Evolutionary conservation across 192 early-diverging fungal species (phyloP), one percentile per base, ranked within the genome.

Genomic region (Chytriomyces hyalinus): DNA sequence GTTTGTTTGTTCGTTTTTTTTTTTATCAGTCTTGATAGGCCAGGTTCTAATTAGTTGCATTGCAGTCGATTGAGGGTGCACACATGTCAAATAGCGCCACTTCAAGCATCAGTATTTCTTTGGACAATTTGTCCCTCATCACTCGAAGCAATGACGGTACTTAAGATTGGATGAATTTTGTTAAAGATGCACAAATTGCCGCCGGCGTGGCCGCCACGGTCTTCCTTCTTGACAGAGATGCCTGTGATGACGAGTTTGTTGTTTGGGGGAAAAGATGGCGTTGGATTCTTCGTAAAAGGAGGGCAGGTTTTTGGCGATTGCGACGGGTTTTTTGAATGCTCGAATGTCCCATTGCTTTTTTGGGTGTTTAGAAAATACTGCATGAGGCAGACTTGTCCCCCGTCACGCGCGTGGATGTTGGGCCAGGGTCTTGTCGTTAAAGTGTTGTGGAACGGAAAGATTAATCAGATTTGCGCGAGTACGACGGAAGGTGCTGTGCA

Each of bases 301-400:
- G 43, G 86, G 75, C 11, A 98, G 76, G 44, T 88, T 80, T 0
- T 77, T 80, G 0, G 85, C 85, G 17, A 80, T 79, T 0, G 86
- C 79, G 9, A 97, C 73, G 5, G 95, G 91, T 28, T 83, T 83
- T 50, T 88, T 90, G 66, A 92, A 84, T 44, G 93, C 90, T 28
- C 97, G 88, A 17, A 93, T 62, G 75, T 98, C 97, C 97, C 97
- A 98, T 28, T 97, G 91, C 85, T 97, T n/a, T n/a, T n/a, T 36
- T 36, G 28, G 28, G 28, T 36, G 28, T 57, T 57, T 20, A 57
- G 53, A 57, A 57, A 57, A n/a, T n/a, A n/a, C n/a, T n/a, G n/a
- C n/a, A n/a, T n/a, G n/a, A n/a, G 62, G 77, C 90, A 10, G 89
- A 85, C 43, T 71, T 94, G 20, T 85, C 90, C 47, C 70, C 82